A percentile compares a stretch with the other conserved stretches of the same genome.
phyloP scores from a whole-genome alignment of 768 basidiomycete genomes.

The Lactarius quietus region DNA sequence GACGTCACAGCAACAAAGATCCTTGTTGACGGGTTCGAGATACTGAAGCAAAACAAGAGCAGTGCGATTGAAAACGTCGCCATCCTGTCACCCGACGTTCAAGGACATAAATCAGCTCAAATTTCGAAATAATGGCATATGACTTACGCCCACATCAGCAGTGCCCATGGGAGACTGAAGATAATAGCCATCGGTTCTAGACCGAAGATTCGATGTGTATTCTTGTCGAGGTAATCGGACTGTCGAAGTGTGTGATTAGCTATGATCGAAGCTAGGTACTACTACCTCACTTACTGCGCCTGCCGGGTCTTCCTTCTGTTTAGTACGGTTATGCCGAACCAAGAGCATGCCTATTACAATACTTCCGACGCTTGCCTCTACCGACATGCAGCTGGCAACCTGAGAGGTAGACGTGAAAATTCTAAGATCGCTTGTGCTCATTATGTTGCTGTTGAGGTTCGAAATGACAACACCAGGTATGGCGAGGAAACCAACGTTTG shows the following conservation, averaged over 20 bases:
- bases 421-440: background rate
- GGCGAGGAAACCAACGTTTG: conserved; percentile 19
- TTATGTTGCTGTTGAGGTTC: background rate
- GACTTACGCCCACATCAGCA: conserved; percentile 22
- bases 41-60: conserved; percentile 15
- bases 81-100: background rate
- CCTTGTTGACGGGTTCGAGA: conserved; percentile 13
- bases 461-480: conserved; percentile 14
- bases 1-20: conserved; percentile 1
- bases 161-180: conserved; percentile 18
- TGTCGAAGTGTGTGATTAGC: background rate
- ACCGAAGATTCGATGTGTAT: conserved; percentile 2
- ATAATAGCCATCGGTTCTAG: conserved; percentile 20
- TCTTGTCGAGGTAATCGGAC: conserved; percentile 10
- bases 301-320: conserved; percentile 4
- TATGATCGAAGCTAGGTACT: background rate
- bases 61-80: conserved; percentile 18
- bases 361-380: conserved; percentile 15
- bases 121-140: background rate
- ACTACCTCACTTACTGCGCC: conserved; percentile 15
- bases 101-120: too few relatives aligned
- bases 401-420: conserved; percentile 2
- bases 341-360: conserved; percentile 21
- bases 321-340: conserved; percentile 18
- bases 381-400: conserved; percentile 19